Evolutionary conservation across 768 basidiomycete species (phyloP), one percentile per base, ranked within the genome.

Genomic region (Lentinus brumalis): DNA sequence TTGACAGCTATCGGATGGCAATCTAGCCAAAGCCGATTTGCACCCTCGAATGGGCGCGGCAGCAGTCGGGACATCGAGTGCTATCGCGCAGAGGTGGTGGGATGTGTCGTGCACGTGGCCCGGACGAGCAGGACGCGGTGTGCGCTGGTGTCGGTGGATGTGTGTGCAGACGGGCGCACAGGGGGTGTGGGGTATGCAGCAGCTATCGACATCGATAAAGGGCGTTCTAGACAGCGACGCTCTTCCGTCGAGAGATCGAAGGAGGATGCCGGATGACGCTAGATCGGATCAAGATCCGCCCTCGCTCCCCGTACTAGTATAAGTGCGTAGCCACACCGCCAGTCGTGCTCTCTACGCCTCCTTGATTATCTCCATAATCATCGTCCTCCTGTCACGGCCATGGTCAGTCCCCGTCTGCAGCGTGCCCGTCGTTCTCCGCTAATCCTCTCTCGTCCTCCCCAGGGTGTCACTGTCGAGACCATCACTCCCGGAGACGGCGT

Each of bases 231-330:
- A 62, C 35, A 42, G 44, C n/a, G 32, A 45, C 50, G 40, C 56
- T 57, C 53, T 53, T 50, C 45, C 62, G 62, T 57, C 45, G 44
- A 47, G 35, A 54, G 54, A 56, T 59, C 57, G 54, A 56, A 49
- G 61, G 62, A 59, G 62, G 62, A 63, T 63, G 62, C 64, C 69
- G 68, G 69, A 58, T 67, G 66, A 69, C 66, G 66, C 66, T 61
- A 71, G 71, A 73, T 85, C 84, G 82, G 85, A 89, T 88, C 87
- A 83, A 86, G 87, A 87, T 89, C 87, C 85, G 86, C 78, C 81
- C 79, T 81, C 83, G 81, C 84, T 82, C 76, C 69, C 67, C 66
- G 68, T 59, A n/a, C 71, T 68, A 70, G 73, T 82, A 83, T 83
- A 81, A 81, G 76, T 75, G 72, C 70, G 66, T 70, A 64, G 71